Percentiles rank a stretch among this genome's conserved stretches.
Evolutionary conservation across 2,329 filamentous ascomycete genomes (phyloP).

Genomic region (Monilinia fructigena): DNA sequence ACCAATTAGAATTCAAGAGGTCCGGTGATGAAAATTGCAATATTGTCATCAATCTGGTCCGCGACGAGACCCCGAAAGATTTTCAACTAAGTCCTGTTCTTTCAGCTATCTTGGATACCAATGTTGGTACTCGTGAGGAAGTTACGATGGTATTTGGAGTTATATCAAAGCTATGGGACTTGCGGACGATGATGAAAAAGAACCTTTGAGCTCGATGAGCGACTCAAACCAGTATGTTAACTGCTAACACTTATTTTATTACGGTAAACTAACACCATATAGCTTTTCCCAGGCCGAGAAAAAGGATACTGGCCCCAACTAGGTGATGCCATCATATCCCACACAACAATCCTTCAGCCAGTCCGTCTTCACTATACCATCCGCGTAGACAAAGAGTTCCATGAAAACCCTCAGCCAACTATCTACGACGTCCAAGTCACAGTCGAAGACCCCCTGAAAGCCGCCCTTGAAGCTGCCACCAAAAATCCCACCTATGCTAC

Average conservation of each 20-base stretch:
- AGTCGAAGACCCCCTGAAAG: constrained; percentile 77
- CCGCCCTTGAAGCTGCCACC: constrained; percentile 62
- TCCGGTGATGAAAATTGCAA: constrained; percentile 91
- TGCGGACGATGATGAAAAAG: constrained; percentile 92
- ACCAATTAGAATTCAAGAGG: constrained; percentile 86
- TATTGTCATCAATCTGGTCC: constrained; percentile 79
- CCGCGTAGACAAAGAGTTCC: constrained; percentile 82
- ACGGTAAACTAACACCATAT: constrained; percentile 31
- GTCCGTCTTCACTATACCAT: constrained; percentile 89
- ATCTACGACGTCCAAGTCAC: constrained; percentile 87
- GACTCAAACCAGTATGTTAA: constrained; percentile 67
- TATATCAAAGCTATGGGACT: constrained; percentile 84
- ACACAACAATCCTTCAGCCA: constrained; percentile 77
- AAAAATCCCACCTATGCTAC: constrained; percentile 68
- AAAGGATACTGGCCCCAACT: constrained; percentile 83
- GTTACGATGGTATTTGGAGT: constrained; percentile 90
- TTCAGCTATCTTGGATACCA: constrained; percentile 79
- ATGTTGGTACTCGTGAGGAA: constrained; percentile 82
- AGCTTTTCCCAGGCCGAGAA: constrained; percentile 49
- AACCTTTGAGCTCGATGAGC: constrained; percentile 85
- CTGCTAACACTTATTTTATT: neutral
- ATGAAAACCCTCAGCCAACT: constrained; percentile 71
- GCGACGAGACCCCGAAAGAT: constrained; percentile 84
- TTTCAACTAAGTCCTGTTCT: constrained; percentile 75
- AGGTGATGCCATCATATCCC: constrained; percentile 73